Evolutionary conservation across 2,329 filamentous ascomycete genomes (phyloP), one percentile per base, ranked within the genome.

Genomic region (Sporothrix globosa): DNA sequence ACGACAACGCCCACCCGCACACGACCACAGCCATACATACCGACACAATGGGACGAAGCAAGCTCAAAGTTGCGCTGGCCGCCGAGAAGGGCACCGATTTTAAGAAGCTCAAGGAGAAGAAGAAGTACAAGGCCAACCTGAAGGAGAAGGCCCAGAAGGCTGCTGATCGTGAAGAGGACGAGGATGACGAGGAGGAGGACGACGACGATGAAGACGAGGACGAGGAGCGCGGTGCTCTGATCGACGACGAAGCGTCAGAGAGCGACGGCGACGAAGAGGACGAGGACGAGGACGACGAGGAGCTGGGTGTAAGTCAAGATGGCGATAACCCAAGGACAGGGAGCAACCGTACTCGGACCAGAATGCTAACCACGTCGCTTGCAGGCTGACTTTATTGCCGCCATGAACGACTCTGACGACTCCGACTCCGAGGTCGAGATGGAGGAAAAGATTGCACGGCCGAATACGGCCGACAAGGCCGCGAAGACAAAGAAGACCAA

Each of bases 391-490:
- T 70, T 74, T n/a, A 80, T 86, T 71, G 83, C 84, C 14, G 86
- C 81, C 63, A 80, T 90, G 74, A 84, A 90, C 77, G 87, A 90
- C 74, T 87, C 86, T 78, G 87, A 89, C 72, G 76, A 79, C n/a
- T 86, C 84, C 52, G 90, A 96, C 75, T 90, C 91, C 73, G 90
- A 91, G 73, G 85, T 92, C 68, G 92, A 95, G 79, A 89, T 92
- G 79, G 91, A 95, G 79, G 88, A 89, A 78, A 92, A 90, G 82
- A 83, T 90, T 73, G 80, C 82, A 78, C 88, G 87, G 54, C 79
- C 79, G 67, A 75, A 75, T 61, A 69, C 60, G 48, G 65, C 71
- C n/a, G 72, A 75, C 41, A 73, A 78, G 41, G 54, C 17, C 19
- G 76, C 78, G 13, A 76, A 78, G 21, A 76, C 79, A 4, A 76